A percentile compares a stretch with the other conserved stretches of the same genome.
These are phyloP conservation scores for Saturnispora silvae DNA, from an alignment of 805 yeast genomes.

Conservation along the genomic window DNA sequence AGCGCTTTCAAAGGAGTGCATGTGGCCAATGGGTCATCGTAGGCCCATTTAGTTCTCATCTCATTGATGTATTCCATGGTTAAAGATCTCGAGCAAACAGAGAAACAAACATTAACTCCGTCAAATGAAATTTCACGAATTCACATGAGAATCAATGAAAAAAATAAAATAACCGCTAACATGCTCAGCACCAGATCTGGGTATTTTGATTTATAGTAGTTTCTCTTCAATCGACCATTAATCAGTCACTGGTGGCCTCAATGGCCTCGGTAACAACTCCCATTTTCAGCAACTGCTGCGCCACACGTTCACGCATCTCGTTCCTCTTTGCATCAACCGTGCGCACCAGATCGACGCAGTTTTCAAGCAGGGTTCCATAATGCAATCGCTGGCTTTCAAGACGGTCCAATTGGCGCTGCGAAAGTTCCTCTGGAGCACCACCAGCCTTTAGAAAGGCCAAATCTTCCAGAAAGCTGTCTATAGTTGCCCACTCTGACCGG, in stretches of 20 bases:
- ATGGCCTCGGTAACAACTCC: too few species aligned
- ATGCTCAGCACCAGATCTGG: too few species aligned
- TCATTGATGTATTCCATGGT: background rate
- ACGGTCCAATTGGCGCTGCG: background rate
- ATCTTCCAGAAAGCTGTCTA: background rate
- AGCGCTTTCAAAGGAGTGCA: constrained; percentile 14
- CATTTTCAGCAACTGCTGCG: too few species aligned
- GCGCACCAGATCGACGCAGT: too few species aligned
- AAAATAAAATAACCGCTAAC: too few species aligned
- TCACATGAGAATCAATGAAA: too few species aligned
- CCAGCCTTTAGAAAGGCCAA: background rate
- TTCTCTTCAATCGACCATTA: too few species aligned
- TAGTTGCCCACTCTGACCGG: background rate
- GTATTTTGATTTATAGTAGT: too few species aligned
- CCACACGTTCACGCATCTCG: too few species aligned
- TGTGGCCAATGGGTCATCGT: constrained; percentile 20
- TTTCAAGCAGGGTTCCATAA: too few species aligned
- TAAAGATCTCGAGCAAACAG: background rate
- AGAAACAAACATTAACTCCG: background rate
- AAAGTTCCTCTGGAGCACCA: background rate
- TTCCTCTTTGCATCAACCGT: too few species aligned
- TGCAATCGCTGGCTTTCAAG: background rate
- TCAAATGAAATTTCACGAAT: background rate
- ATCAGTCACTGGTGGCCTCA: too few species aligned
- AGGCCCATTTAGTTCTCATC: constrained; percentile 10